Evolutionary conservation across 139 green algal species (phyloP), one percentile per base, ranked within the genome.

Genomic region (Bryopsis sp.): DNA sequence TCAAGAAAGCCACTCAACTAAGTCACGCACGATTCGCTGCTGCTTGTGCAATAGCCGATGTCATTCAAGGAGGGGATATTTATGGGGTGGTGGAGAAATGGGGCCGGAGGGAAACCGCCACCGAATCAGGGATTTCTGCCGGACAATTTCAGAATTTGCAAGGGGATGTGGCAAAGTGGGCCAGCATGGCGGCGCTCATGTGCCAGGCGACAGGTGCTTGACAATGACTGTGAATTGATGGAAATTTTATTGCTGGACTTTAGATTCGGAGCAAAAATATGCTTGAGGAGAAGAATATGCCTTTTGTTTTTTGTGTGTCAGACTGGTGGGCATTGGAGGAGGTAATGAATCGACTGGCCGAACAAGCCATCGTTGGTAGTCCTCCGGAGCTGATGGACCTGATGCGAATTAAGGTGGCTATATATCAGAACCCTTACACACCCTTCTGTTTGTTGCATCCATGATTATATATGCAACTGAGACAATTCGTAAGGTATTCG

Each of bases 71-170:
- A 24, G 26, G 48, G 3, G 22, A 7, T 2, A 54, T 26, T 37
- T 8, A 22, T 24, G 3, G 31, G n/a, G 26, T n/a, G 4, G 38
- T n/a, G 2, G 58, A 39, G 43, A 54, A 54, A 19, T 54, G 43
- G 15, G 43, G 43, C 43, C 15, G 19, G 19, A 11, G 15, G 11
- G 43, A 11, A 19, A 19, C 43, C 43, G 19, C 19, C 19, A 11
- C 19, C 19, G 19, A 54, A 19, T 11, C 15, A 26, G 43, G 43
- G 11, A 26, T 54, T 11, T 54, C 43, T 54, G 43, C 43, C 0
- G 84, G 84, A 2, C 57, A 82, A 68, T 59, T 89, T 35, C 81
- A 89, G 70, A 82, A 83, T 72, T 57, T 85, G 64, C 79, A 88
- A 67, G 32, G 35, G 2, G 74, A 88, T n/a, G 48, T 84, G 22